A percentile compares a stretch with the other conserved stretches of the same genome.
Evolutionary conservation across 1,284 basidiomycete genomes (phyloP).

Genomic region (Ganoderma boninense): DNA sequence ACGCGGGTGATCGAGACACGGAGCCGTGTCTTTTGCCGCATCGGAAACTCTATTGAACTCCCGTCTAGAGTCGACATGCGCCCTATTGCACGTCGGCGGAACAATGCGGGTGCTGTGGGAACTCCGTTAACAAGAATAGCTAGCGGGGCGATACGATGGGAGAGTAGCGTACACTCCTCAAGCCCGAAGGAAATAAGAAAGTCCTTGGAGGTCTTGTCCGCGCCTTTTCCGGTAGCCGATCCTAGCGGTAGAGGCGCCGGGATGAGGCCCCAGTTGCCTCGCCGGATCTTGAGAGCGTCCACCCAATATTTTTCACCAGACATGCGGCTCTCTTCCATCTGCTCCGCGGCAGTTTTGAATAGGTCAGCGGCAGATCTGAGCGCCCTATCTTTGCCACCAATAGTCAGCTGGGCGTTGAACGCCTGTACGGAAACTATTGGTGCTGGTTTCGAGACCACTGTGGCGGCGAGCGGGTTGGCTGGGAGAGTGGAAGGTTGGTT

Average conservation of each 20-base stretch:
- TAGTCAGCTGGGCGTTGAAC: constrained; percentile 75
- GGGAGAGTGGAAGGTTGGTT: constrained; percentile 38
- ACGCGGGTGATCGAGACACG: constrained; percentile 59
- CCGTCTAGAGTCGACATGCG: constrained; percentile 61
- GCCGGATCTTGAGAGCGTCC: constrained; percentile 76
- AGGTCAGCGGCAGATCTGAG: constrained; percentile 74
- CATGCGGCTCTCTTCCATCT: constrained; percentile 68
- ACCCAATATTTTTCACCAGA: constrained; percentile 79
- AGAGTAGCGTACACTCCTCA: constrained; percentile 67
- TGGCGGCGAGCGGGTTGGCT: constrained; percentile 62
- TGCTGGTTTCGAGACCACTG: constrained; percentile 68
- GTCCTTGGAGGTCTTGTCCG: constrained; percentile 80
- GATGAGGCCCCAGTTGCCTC: constrained; percentile 78
- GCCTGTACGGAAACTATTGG: constrained; percentile 74
- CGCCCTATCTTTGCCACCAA: constrained; percentile 82
- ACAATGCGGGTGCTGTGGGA: constrained; percentile 62
- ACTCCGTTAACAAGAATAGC: constrained; percentile 3
- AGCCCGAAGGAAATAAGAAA: constrained; percentile 80
- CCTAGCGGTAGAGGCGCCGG: constrained; percentile 79
- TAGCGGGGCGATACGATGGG: not conserved
- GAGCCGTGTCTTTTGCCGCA: constrained; percentile 65
- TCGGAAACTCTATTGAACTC: constrained; percentile 64
- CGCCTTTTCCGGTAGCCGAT: constrained; percentile 71
- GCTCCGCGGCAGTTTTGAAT: constrained; percentile 72
- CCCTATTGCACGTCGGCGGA: constrained; percentile 73